phyloP scores from a whole-genome alignment of 495 filamentous ascomycete species.

The Aspergillus haitiensis region DNA sequence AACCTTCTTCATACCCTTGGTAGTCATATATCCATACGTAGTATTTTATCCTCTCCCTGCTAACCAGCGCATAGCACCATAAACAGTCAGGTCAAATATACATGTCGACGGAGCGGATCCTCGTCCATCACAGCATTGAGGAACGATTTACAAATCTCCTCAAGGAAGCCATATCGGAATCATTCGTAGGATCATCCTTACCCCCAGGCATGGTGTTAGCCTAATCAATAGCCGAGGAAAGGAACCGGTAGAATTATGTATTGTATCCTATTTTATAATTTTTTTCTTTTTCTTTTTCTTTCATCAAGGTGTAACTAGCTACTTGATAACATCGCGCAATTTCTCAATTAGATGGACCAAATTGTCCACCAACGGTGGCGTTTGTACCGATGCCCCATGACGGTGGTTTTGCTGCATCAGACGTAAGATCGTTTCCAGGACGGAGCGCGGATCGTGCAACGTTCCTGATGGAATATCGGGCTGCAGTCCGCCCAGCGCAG shows the following conservation, averaged over 20 bases:
- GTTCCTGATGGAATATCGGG: background rate
- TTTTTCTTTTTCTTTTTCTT: too few relatives aligned
- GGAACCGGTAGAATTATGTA: too few relatives aligned
- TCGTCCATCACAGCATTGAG: constrained; percentile 41
- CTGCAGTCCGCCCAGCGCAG: background rate
- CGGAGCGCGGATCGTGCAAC: background rate
- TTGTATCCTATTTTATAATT: too few relatives aligned
- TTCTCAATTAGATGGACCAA: background rate
- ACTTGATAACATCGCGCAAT: background rate
- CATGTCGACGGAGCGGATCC: constrained; percentile 77
- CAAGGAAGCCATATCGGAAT: too few relatives aligned
- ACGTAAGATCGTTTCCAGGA: background rate
- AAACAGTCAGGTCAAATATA: constrained; percentile 65
- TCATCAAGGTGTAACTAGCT: background rate
- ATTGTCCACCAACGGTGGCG: background rate
- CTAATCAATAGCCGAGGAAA: too few relatives aligned
- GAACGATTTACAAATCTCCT: background rate
- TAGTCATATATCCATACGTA: too few relatives aligned
- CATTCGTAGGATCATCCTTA: too few relatives aligned
- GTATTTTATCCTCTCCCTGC: too few relatives aligned
- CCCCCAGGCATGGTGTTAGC: too few relatives aligned
- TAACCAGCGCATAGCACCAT: too few relatives aligned
- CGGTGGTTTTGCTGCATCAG: background rate
- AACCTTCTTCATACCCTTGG: too few relatives aligned
- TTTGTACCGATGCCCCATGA: background rate